Percentiles rank a stretch among this genome's conserved stretches.
phyloP scores from a whole-genome alignment of 1,139 yeast species.

The Candida pseudocylindracea region DNA sequence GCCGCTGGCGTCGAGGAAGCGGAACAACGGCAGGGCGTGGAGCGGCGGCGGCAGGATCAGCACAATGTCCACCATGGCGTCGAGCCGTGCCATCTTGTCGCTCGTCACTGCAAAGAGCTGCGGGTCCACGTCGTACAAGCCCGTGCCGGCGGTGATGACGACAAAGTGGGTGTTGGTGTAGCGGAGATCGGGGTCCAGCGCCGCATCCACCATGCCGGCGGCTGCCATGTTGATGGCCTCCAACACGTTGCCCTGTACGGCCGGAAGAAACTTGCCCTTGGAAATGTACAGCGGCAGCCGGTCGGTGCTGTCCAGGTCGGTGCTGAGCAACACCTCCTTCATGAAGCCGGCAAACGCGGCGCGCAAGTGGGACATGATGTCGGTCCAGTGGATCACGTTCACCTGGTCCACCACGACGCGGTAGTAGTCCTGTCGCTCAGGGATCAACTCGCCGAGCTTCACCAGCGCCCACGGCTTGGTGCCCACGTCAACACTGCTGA shows the following conservation, averaged over 20 bases:
- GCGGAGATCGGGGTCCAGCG: conserved; percentile 65
- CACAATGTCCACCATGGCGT: conserved; percentile 71
- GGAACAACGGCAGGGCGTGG: conserved; percentile 74
- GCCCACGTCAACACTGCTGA: conserved; percentile 57
- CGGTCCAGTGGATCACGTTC: conserved; percentile 69
- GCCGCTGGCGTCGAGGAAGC: conserved; percentile 36
- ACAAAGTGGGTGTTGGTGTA: conserved; percentile 77
- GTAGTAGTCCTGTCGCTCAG: conserved; percentile 55
- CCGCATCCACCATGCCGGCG: conserved; percentile 57
- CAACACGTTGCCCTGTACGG: conserved; percentile 72
- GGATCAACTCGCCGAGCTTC: conserved; percentile 52
- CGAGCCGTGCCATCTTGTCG: conserved; percentile 50
- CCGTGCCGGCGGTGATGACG: conserved; percentile 80
- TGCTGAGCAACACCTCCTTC: conserved; percentile 32
- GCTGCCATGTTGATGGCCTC: conserved; percentile 79
- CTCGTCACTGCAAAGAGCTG: conserved; percentile 57
- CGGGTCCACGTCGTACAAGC: conserved; percentile 80
- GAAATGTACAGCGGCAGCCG: conserved; percentile 8
- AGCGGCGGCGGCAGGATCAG: conserved; percentile 83
- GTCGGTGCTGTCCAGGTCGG: conserved; percentile 8
- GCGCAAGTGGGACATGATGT: conserved; percentile 73
- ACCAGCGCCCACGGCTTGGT: conserved; percentile 30
- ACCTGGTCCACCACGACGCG: conserved; percentile 93
- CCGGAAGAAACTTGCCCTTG: conserved; percentile 49
- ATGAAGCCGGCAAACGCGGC: conserved; percentile 72